A percentile compares a stretch with the other conserved stretches of the same genome.
Evolutionary conservation across 116 monocot species (phyloP).

Genomic region (Iris pallida): DNA sequence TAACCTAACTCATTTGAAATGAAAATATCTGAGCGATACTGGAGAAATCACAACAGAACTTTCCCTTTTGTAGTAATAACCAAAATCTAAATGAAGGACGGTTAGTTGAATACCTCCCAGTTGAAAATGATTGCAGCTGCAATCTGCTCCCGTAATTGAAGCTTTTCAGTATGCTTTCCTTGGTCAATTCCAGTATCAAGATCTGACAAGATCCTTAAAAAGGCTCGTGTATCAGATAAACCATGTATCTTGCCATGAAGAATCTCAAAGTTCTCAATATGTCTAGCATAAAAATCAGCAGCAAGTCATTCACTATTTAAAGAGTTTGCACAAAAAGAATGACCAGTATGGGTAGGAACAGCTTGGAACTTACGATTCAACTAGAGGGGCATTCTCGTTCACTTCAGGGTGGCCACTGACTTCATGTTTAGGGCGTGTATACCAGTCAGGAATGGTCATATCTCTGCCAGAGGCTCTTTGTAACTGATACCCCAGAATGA

Average conservation of each 20-base stretch:
- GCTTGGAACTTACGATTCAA: slow-evolving; percentile 39
- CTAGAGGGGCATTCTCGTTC: slow-evolving; percentile 20
- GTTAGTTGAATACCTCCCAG: slow-evolving; percentile 50
- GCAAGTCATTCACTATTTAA: not conserved
- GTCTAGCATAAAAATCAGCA: slow-evolving; percentile 22
- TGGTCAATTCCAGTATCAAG: slow-evolving; percentile 33
- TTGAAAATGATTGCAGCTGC: slow-evolving; percentile 64
- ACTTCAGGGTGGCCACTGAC: slow-evolving; percentile 39
- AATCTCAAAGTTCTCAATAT: slow-evolving; percentile 65
- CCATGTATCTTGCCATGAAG: slow-evolving; percentile 65
- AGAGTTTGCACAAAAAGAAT: not conserved
- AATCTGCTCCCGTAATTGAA: slow-evolving; percentile 47
- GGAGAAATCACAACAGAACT: too few species aligned
- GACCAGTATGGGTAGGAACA: not conserved
- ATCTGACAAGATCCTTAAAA: slow-evolving; percentile 68
- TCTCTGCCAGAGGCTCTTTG: slow-evolving; percentile 78
- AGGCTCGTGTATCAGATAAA: slow-evolving; percentile 60
- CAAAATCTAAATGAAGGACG: not conserved
- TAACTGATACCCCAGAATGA: slow-evolving; percentile 71
- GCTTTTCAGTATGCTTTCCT: slow-evolving; percentile 50
- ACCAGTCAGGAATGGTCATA: slow-evolving; percentile 71
- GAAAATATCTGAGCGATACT: too few species aligned
- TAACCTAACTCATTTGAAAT: too few species aligned
- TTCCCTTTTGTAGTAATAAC: too few species aligned
- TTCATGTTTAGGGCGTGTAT: slow-evolving; percentile 71